Percentiles rank a stretch among this genome's conserved stretches.
Evolutionary conservation across 2,329 filamentous ascomycete genomes (phyloP).

Genomic region (Colletotrichum filicis): DNA sequence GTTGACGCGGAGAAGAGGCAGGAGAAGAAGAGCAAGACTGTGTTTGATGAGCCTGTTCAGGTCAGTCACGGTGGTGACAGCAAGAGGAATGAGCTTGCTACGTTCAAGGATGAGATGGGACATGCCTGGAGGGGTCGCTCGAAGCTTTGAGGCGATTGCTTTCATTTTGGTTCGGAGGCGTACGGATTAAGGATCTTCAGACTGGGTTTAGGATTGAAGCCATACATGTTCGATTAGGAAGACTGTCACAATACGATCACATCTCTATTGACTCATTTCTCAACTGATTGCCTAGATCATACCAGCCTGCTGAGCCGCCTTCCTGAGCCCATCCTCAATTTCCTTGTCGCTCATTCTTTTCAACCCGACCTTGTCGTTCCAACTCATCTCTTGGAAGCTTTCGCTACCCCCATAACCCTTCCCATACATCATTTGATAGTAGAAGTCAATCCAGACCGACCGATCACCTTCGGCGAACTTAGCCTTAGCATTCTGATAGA

Average conservation of each 20-base stretch:
- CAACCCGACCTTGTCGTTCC: constrained; percentile 6
- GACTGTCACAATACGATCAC: constrained; percentile 2
- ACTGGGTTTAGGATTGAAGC: background rate
- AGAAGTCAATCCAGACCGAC: constrained; percentile 12
- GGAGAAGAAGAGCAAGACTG: constrained; percentile 42
- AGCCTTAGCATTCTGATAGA: constrained; percentile 7
- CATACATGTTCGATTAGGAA: constrained; percentile 1
- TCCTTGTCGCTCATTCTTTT: background rate
- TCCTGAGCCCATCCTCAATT: background rate
- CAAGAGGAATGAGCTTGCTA: constrained; percentile 53
- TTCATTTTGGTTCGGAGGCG: background rate
- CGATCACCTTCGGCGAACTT: background rate
- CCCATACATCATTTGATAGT: constrained; percentile 25
- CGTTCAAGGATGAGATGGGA: constrained; percentile 51
- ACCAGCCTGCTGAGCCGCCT: background rate
- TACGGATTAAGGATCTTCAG: background rate
- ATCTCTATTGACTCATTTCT: background rate
- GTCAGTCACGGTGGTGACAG: constrained; percentile 55
- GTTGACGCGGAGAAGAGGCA: constrained; percentile 49
- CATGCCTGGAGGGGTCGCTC: constrained; percentile 33
- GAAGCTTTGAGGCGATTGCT: constrained; percentile 6
- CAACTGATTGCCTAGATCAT: background rate
- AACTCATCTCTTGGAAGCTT: constrained; percentile 27
- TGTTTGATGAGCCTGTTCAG: constrained; percentile 49
- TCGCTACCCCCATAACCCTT: constrained; percentile 24